These are phyloP conservation scores for Cutaneotrichosporon sp. DNA, from an alignment of 1,284 basidiomycete genomes.

Conservation along the genomic window DNA sequence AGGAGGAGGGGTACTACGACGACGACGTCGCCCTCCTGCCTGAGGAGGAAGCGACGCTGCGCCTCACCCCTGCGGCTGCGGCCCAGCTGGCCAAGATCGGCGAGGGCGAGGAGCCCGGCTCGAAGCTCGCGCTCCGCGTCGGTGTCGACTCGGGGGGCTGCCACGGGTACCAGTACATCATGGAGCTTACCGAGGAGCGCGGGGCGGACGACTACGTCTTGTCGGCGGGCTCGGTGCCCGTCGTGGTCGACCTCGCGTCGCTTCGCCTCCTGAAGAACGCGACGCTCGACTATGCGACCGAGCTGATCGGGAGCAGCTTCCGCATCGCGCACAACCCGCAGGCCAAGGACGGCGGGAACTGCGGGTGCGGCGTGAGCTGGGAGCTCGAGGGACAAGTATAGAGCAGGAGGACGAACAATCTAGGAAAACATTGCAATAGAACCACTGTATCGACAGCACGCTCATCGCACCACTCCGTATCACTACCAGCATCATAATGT, in stretches of 20 bases:
- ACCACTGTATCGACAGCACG: neutral
- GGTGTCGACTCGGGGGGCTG: conserved; percentile 61
- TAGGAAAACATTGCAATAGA: conserved; percentile 1
- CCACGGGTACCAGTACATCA: conserved; percentile 62
- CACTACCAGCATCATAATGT: neutral
- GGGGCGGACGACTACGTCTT: conserved; percentile 59
- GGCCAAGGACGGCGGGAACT: conserved; percentile 58
- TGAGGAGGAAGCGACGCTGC: conserved; percentile 35
- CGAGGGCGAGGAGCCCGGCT: conserved; percentile 47
- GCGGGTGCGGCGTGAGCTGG: conserved; percentile 61
- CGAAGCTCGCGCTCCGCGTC: conserved; percentile 55
- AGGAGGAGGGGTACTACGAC: conserved; percentile 47
- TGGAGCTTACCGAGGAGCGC: conserved; percentile 57
- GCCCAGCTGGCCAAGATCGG: conserved; percentile 50
- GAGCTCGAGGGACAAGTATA: conserved; percentile 22
- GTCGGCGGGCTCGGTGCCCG: conserved; percentile 37
- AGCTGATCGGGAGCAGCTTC: conserved; percentile 61
- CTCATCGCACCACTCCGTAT: neutral
- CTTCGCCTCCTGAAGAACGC: conserved; percentile 54
- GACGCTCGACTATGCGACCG: conserved; percentile 62
- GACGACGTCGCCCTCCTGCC: conserved; percentile 47
- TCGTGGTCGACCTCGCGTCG: conserved; percentile 51
- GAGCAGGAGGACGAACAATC: neutral
- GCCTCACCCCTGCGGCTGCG: conserved; percentile 46
- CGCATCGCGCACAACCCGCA: conserved; percentile 58